Evolutionary conservation across 768 basidiomycete genomes (phyloP), one percentile per base, ranked within the genome.

Genomic region (Lentinula aciculospora): DNA sequence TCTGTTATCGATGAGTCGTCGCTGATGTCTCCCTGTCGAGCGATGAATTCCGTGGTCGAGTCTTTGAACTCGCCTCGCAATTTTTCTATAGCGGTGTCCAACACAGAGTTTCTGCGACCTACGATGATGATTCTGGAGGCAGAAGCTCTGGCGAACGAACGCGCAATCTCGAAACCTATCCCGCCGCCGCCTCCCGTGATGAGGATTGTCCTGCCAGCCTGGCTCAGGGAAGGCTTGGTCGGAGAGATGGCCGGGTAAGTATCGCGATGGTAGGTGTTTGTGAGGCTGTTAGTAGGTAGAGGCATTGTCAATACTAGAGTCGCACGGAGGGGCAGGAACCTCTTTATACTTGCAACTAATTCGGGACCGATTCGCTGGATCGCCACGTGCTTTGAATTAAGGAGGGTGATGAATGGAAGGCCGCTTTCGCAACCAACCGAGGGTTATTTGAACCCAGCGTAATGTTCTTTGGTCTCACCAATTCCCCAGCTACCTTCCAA

Each of bases 21-120:
- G 3, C 51, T 36, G 25, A 53, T 53, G 23, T 53, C 36, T 36
- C 51, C 51, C 25, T 53, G 51, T 6, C 51, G 51, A 53, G 51
- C 25, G 13, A 53, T 39, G 34, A 53, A 53, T 17, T 53, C 36
- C 5, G 51, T 53, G 4, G 25, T 6, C 4, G n/a, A 21, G n/a
- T 21, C 32, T n/a, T 23, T 28, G 13, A 53, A 53, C 17, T 53
- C 51, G 9, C 39, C 23, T 15, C 36, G 36, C 15, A 53, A 34
- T 21, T 27, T 53, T 10, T 19, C 21, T 3, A 23, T 36, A 2
- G 51, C 32, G 12, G 34, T 36, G 31, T 53, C 36, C 34, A 53
- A 28, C 3, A 53, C 32, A 0, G 34, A 3, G 17, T 15, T 25
- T 25, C 51, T 21, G 19, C 51, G 32, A 17, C 36, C 25, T 9